These are phyloP conservation scores for Hyaloraphidium curvatum DNA, from an alignment of 192 early-diverging fungal species.

Conservation along the genomic window DNA sequence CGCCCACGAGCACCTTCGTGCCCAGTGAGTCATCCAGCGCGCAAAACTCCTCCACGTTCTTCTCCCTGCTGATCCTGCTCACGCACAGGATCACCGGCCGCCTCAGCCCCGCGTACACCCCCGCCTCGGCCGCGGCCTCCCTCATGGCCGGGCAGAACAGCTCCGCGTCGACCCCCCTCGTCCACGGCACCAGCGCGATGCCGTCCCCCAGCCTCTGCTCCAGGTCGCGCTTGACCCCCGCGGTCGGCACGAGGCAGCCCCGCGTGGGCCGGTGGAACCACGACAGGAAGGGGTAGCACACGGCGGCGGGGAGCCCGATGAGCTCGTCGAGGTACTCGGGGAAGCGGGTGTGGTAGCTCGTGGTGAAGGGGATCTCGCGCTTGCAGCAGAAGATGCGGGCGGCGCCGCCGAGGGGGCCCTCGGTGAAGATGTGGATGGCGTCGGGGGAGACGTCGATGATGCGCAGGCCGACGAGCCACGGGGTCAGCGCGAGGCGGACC, in stretches of 20 bases:
- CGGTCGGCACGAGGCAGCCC: neutral
- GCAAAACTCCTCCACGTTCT: slow-evolving; percentile 2
- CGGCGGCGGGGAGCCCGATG: neutral
- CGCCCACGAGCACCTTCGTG: neutral
- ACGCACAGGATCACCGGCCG: neutral
- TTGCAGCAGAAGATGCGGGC: neutral
- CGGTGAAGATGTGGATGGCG: slow-evolving; percentile 4
- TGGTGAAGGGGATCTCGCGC: neutral
- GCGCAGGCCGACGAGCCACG: slow-evolving; percentile 1
- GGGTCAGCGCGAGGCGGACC: neutral
- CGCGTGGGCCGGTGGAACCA: neutral
- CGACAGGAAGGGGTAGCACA: neutral
- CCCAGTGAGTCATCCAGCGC: neutral
- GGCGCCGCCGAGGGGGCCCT: neutral
- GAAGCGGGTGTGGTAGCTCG: slow-evolving; percentile 2
- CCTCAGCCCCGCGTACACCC: too few relatives aligned
- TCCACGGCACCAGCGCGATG: neutral
- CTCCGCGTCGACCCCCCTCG: neutral
- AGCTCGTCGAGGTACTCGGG: slow-evolving; percentile 1
- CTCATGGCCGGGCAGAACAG: too few relatives aligned
- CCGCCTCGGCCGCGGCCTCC: too few relatives aligned
- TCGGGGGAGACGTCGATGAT: neutral
- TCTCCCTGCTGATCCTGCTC: neutral
- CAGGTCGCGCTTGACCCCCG: neutral
- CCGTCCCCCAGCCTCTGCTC: neutral